Evolutionary conservation across 1,284 basidiomycete species (phyloP), one percentile per base, ranked within the genome.

Genomic region (Fomitiporia mediterranea): DNA sequence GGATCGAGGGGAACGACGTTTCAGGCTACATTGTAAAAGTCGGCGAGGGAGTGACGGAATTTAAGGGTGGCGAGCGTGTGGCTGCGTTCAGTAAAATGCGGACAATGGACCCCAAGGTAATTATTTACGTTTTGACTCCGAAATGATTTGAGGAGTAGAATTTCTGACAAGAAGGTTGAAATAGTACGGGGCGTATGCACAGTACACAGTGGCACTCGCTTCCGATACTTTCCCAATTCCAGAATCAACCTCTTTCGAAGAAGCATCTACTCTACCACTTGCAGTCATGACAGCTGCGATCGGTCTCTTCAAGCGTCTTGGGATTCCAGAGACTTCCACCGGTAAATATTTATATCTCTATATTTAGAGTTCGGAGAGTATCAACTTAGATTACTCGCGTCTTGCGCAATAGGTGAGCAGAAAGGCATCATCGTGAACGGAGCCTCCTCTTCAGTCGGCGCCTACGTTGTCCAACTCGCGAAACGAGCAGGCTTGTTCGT

Each of bases 251-350:
- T 57, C 66, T 1, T 66, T 70, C 51, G 70, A 72, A 40, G 64
- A 70, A 9, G 70, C 69, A 0, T 61, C 66, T 4, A 69, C 69
- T 0, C 47, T 70, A 0, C 69, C 70, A 2, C 63, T 70, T 11
- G 67, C 68, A 4, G 61, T 65, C 52, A 65, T 65, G 59, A 72
- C 70, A 4, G 70, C 70, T 7, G 65, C 63, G 13, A 64, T 69
- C 23, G 70, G 67, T 2, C 59, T 69, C 19, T 68, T 64, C 53
- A 59, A 59, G 44, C 59, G 60, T 35, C 62, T 70, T 9, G 53
- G 56, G 1, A 44, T 68, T 0, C 66, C 66, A 37, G 46, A 53
- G 28, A 32, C 47, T 1, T 44, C 55, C 2, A 59, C 53, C 17
- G 49, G 13, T 27, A n/a, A 9, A 6, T 21, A n/a, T 35, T 42